Evolutionary conservation across 352 stramenopile genomes (phyloP).

Genomic region (Phytophthora syringae): DNA sequence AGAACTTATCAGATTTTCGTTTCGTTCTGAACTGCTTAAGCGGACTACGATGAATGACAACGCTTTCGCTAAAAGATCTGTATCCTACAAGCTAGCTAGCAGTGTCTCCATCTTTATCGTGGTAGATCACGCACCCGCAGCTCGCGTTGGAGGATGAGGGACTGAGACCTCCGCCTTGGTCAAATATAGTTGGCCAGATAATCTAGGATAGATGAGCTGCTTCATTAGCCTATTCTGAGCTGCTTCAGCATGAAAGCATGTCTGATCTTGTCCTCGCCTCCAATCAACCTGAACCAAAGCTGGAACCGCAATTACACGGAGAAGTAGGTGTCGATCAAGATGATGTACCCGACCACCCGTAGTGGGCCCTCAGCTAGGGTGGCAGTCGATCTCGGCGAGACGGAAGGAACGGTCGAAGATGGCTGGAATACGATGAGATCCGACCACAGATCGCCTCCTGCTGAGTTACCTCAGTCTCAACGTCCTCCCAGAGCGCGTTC

Average conservation of each 20-base stretch:
- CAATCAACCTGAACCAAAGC: neutral
- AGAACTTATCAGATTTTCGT: too few relatives aligned
- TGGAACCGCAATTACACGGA: constrained; percentile 11
- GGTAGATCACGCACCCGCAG: too few relatives aligned
- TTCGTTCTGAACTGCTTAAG: too few relatives aligned
- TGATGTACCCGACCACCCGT: constrained; percentile 24
- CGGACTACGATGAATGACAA: too few relatives aligned
- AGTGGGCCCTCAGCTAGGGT: constrained; percentile 31
- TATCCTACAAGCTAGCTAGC: too few relatives aligned
- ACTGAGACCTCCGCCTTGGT: neutral
- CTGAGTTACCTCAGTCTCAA: constrained; percentile 1
- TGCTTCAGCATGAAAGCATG: constrained; percentile 1
- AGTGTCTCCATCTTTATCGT: too few relatives aligned
- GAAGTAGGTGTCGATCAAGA: constrained; percentile 9
- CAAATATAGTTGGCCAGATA: constrained; percentile 14
- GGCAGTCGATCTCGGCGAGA: constrained; percentile 33
- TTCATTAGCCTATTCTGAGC: constrained; percentile 27
- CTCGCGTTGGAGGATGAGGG: too few relatives aligned
- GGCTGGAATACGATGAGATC: constrained; percentile 12
- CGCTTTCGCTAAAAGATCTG: too few relatives aligned
- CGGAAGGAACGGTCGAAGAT: constrained; percentile 16
- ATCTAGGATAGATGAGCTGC: neutral
- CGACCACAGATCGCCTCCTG: constrained; percentile 4
- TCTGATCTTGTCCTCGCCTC: constrained; percentile 16
- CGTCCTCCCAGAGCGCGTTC: constrained; percentile 11